Base-by-base conservation (phyloP, 768 basidiomycete species). In the Boletus pseudopeckii region DNA sequence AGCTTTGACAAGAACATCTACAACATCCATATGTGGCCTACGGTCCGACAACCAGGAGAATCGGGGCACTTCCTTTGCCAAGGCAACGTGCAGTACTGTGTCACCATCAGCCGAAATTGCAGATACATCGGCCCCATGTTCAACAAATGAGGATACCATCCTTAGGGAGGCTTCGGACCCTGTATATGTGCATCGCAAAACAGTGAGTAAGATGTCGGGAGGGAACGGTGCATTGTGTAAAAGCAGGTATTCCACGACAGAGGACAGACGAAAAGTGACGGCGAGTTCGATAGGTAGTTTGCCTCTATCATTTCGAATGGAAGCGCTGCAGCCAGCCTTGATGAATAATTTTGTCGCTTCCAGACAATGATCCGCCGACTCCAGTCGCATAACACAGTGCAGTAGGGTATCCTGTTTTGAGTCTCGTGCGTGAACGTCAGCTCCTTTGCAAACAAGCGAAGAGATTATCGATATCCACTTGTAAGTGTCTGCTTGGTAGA, bases 131-230 rank as follows among this genome's bases (percentile, higher is more conserved):
- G 32, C 49, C 3, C 49, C 50, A 22, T 20, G 28, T 30, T 20
- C 5, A 17, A 49, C 8, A 9, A 49, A 22, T 38, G 13, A 49
- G 15, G 43, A 26, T 11, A 51, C 30, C 43, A 48, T 26, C 34
- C 4, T 13, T 2, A 6, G 33, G 18, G 15, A 1, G 0, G 28
- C 4, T 9, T 8, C 0, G 32, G 20, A 7, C 24, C 24, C 1
- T 28, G 0, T 28, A 1, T 9, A 3, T 28, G 28, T 28, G 28
- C 28, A 0, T 9, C 9, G 0, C 2, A 49, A 13, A 2, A 33
- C 4, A 20, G 6, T 5, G 32, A 41, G 10, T 7, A 50, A 41
- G 8, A 53, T 50, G 3, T 50, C 14, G 1, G 13, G 22, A 17
- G 47, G 46, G 26, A 49, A 18, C 1, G 24, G 32, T 7, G 38